These are phyloP conservation scores for Lactarius quietus DNA, from an alignment of 768 basidiomycete genomes.

Conservation along the genomic window DNA sequence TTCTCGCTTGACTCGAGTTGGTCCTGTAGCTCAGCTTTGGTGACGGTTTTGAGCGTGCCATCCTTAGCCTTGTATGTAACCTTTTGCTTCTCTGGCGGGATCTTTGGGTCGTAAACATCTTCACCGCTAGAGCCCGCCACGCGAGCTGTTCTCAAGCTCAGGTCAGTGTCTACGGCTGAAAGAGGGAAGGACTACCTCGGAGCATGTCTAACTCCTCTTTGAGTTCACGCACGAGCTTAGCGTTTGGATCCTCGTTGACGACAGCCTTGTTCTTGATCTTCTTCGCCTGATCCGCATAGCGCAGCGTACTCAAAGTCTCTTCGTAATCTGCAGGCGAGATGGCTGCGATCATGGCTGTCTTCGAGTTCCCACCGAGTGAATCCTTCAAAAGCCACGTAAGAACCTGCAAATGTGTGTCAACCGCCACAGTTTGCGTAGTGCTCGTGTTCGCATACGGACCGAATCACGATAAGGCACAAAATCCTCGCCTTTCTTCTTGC, in stretches of 20 bases:
- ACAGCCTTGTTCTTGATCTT: conserved; percentile 99
- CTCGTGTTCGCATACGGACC: conserved; percentile 44
- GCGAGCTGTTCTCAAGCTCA: conserved; percentile 47
- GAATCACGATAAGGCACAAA: conserved; percentile 98
- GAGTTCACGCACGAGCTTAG: conserved; percentile 96
- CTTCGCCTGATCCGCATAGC: conserved; percentile 99
- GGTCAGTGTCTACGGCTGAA: conserved; percentile 23
- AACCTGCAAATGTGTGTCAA: conserved; percentile 48
- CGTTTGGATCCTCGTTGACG: conserved; percentile 99
- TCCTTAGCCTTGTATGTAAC: conserved; percentile 93
- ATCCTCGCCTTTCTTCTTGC: conserved; percentile 87
- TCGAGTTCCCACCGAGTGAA: conserved; percentile 93
- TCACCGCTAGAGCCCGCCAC: conserved; percentile 67
- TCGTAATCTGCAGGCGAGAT: conserved; percentile 99
- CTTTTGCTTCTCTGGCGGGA: conserved; percentile 92
- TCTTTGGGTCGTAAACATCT: conserved; percentile 77
- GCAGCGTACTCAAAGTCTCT: conserved; percentile 92
- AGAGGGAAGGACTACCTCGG: conserved; percentile 50
- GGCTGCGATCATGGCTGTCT: conserved; percentile 99
- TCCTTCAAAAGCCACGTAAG: conserved; percentile 98
- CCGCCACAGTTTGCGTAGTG: neutral
- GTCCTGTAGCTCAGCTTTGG: conserved; percentile 96
- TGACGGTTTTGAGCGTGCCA: conserved; percentile 91
- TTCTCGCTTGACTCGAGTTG: conserved; percentile 96
- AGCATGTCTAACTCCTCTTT: conserved; percentile 97